These are phyloP conservation scores for Mucuna pruriens DNA, from an alignment of 306 rosid genomes.

Conservation along the genomic window DNA sequence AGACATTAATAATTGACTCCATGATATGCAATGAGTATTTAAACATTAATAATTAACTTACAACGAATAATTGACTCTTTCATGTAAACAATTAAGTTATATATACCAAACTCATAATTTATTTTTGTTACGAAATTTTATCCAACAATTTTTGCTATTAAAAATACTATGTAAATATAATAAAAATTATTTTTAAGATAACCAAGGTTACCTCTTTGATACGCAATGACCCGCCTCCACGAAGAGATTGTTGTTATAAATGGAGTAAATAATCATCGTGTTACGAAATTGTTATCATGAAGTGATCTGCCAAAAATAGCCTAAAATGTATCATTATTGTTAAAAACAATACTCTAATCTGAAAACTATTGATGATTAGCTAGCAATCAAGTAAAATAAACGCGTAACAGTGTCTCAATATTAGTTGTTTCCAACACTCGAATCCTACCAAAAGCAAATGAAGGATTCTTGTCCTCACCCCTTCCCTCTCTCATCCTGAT, in stretches of 20 bases:
- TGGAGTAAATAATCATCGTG: background rate
- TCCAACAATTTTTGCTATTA: background rate
- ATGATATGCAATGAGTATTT: background rate
- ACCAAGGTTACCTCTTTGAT: background rate
- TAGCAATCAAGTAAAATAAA: background rate
- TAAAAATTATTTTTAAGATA: background rate
- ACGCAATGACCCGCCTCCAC: background rate
- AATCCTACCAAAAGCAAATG: conserved; percentile 21
- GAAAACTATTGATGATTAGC: conserved; percentile 30
- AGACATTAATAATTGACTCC: background rate
- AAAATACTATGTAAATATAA: background rate
- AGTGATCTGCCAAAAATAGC: background rate
- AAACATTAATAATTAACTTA: background rate
- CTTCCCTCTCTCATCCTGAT: background rate
- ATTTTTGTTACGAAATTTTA: background rate
- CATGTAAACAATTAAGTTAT: background rate
- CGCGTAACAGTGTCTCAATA: background rate
- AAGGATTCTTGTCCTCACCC: background rate
- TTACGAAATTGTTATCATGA: background rate
- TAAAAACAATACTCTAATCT: background rate
- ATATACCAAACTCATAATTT: background rate
- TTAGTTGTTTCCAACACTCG: conserved; percentile 2
- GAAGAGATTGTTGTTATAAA: background rate
- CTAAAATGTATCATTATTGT: background rate
- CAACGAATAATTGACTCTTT: background rate